Base-by-base conservation (phyloP, 2,329 filamentous ascomycete species). In the Talaromyces marneffei region DNA sequence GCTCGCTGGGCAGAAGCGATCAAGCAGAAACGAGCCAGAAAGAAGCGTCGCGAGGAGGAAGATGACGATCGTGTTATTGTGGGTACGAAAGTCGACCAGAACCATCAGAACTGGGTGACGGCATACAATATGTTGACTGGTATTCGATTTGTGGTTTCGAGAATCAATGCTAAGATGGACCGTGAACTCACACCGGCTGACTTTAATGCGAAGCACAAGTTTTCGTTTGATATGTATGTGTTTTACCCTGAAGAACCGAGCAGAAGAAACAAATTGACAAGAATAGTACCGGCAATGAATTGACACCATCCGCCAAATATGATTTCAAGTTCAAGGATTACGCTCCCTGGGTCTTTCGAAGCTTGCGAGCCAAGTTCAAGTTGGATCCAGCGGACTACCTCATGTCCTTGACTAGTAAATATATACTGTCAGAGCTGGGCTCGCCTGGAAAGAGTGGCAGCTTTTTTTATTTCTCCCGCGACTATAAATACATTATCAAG, bases 251-350 rank as follows among this genome's bases (percentile, higher is more conserved):
- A 1, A 52, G 23, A 29, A 2, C 4, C 1, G 9, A 68, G 79
- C 69, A 33, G 37, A 31, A 60, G 40, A 9, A 29, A 31, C 27
- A 14, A 14, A n/a, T 35, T 59, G 39, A 59, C 46, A 57, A 16
- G 27, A 44, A 61, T 70, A 92, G 90, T 72, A 95, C 92, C 66
- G 94, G 94, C 66, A 97, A 97, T 75, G 94, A 99, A 80, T 82
- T 99, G 74, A 96, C 96, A 4, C 94, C 94, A 23, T 97, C 93
- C 64, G 92, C 94, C 68, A 97, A 99, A 78, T 99, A 99, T 80
- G 94, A 99, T 79, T 99, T 99, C 86, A 99, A 99, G 77, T 99
- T 99, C 83, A 99, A 99, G 80, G 94, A 99, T 78, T 99, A 99
- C 76, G 93, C 93, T n/a, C 94, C 94, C 61, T 97, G 93, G 92